Base-by-base conservation (phyloP, 1,139 yeast genomes). In the Blastobotrys petasosporus region DNA sequence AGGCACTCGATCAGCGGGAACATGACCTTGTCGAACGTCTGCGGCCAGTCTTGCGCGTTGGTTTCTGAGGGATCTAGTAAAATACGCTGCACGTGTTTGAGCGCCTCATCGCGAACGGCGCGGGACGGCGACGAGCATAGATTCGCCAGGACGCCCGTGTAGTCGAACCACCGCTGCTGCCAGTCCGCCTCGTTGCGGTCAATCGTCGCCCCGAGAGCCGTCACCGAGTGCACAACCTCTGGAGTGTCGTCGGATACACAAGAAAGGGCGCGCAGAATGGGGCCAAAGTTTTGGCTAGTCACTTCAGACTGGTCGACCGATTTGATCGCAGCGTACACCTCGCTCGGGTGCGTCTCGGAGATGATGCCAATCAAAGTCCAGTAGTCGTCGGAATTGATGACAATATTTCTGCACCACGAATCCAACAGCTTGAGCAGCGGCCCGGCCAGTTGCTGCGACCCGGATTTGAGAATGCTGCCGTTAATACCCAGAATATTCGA, bases 71-170 rank as follows among this genome's bases (percentile, higher is more conserved):
- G 2, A 74, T 71, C 17, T 55, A 51, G 75, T 54, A 32, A 76
- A 60, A 47, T 67, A 60, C 56, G 79, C 79, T 57, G 88, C 67
- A 13, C 75, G 60, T 47, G 73, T 67, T 49, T 54, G 40, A 67
- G 55, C 0, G 95, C 92, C 62, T 71, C 77, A 0, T 75, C 66
- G 39, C 96, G 71, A 10, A 88, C 71, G 59, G 84, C 88, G 32
- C 86, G 73, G 61, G 95, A 85, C 8, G 95, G 95, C 57, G 87
- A 88, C 62, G 85, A 76, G 61, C 96, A 85, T 64, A 88, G 96
- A 56, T 84, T 90, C 0, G 94, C 87, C 49, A 88, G 71, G 0
- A 94, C 92, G 60, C 85, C 46, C 6, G 55, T 52, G 42, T 53
- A 59, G 7, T 51, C 51, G 30, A 46, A 46, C 63, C 63, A 60